Evolutionary conservation across 257 asterid species (phyloP), one percentile per base, ranked within the genome.

Genomic region (Ehretia macrophylla): DNA sequence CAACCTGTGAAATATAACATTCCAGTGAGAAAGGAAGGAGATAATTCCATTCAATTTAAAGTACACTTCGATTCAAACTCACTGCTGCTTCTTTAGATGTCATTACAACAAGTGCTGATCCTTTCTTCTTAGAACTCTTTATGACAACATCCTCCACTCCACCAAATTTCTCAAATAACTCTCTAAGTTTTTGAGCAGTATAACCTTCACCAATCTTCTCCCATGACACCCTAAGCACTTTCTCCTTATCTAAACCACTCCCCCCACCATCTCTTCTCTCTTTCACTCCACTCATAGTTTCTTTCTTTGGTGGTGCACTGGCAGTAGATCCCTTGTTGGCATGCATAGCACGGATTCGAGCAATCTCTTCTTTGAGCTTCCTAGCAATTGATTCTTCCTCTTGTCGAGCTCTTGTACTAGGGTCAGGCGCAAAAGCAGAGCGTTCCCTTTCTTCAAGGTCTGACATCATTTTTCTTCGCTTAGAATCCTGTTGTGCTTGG

Each of bases 31-130:
- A 8, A n/a, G 22, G 18, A 53, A 55, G 6, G 14, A 3, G 9
- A 38, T 47, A 46, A 55, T 18, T 10, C 47, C 11, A 23, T 12
- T 13, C 4, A 14, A 4, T 27, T 13, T 18, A 14, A 17, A 52
- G 60, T 0, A 20, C 18, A 32, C 21, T 19, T 8, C 51, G 12
- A n/a, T 1, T 22, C 8, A 47, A 52, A 81, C 90, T 78, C 54
- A 83, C 87, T 44, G 81, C 95, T 44, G 72, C 88, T 50, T 81
- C 97, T 74, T 81, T 84, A 14, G 97, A 76, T 14, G 72, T 81
- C 99, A 92, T 92, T 14, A 78, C 95, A 48, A 92, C 80, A 68
- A 92, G 90, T 32, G 96, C 99, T 12, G 93, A 88, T 58, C 95
- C 80, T 78, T 78, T 91, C 79, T 81, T 86, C 83, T 81, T 92